Base-by-base conservation (phyloP, 2,329 filamentous ascomycete species). In the Escovopsis sp. region DNA sequence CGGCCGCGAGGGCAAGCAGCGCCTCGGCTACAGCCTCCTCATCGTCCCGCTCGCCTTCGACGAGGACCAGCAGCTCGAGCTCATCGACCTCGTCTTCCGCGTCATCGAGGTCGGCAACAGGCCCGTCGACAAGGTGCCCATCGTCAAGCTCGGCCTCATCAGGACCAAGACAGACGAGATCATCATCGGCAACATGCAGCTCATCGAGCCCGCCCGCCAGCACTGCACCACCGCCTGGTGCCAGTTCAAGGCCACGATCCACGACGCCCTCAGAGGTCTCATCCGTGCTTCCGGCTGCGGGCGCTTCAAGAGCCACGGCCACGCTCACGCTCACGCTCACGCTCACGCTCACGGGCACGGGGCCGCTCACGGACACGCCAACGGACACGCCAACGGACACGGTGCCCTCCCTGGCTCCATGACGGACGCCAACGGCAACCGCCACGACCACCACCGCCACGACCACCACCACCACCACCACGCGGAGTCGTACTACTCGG, bases 121-220 rank as follows among this genome's bases (percentile, higher is more conserved):
- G 35, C 74, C 76, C 44, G 57, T 81, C 42, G 60, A 72, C 36
- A 66, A 61, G 20, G 63, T 79, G 20, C 69, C 72, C 32, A 61
- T 62, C 25, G 65, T 85, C 43, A 68, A 72, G 37, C 63, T 84
- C 37, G 72, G 71, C 50, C 62, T 84, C 14, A 64, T 85, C 55
- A 72, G 78, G 63, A 74, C 71, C 1, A 64, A 67, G 4, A 59
- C 59, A 13, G 69, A 68, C 41, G 68, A 71, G 39, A 62, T 82
- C 32, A 57, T 74, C 55, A 74, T 83, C 48, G 66, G 62, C 35
- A 60, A 61, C 35, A 58, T 74, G 34, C 58, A 66, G 39, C 57
- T 63, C 37, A 58, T 57, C 48, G 53, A 60, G 10, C 47, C 54
- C 15, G 42, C 42, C 36, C 44, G 51, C 3, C 43, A 53, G 5